These are phyloP conservation scores for Crithidia bombi DNA, from an alignment of 208 protist species.

Conservation along the genomic window DNA sequence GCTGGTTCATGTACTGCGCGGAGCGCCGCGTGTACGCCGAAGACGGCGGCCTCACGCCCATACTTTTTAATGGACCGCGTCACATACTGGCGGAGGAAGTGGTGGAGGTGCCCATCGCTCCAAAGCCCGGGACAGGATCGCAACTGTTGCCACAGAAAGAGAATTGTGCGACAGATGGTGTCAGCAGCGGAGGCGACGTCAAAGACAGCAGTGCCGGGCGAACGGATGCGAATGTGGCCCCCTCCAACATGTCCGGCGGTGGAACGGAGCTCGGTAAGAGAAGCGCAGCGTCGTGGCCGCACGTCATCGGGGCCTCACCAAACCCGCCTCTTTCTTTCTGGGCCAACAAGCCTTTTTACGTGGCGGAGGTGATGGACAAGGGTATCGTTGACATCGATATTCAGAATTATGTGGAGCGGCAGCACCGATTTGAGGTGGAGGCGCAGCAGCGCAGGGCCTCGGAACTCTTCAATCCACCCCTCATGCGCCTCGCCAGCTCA, in stretches of 20 bases:
- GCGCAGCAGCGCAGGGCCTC: slow-evolving; percentile 25
- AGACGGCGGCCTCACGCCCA: slow-evolving; percentile 38
- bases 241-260: too few relatives aligned
- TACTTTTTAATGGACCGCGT: slow-evolving; percentile 28
- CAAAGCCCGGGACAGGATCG: too few relatives aligned
- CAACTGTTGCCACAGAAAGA: too few relatives aligned
- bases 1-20: slow-evolving; percentile 43
- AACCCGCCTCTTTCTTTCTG: slow-evolving; percentile 17
- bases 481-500: slow-evolving; percentile 16
- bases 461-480: not conserved
- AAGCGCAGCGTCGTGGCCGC: not conserved
- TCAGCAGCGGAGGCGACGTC: too few relatives aligned
- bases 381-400: slow-evolving; percentile 52
- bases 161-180: too few relatives aligned
- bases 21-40: slow-evolving; percentile 43
- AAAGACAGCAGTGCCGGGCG: not conserved
- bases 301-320: not conserved
- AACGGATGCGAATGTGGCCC: not conserved
- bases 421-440: slow-evolving; percentile 33
- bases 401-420: slow-evolving; percentile 67
- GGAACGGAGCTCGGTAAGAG: not conserved
- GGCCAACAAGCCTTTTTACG: slow-evolving; percentile 28
- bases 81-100: slow-evolving; percentile 22
- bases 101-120: slow-evolving; percentile 12
- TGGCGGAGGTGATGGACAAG: slow-evolving; percentile 41